Evolutionary conservation across 441 rosid species (phyloP).

Genomic region (Kokia cookei): DNA sequence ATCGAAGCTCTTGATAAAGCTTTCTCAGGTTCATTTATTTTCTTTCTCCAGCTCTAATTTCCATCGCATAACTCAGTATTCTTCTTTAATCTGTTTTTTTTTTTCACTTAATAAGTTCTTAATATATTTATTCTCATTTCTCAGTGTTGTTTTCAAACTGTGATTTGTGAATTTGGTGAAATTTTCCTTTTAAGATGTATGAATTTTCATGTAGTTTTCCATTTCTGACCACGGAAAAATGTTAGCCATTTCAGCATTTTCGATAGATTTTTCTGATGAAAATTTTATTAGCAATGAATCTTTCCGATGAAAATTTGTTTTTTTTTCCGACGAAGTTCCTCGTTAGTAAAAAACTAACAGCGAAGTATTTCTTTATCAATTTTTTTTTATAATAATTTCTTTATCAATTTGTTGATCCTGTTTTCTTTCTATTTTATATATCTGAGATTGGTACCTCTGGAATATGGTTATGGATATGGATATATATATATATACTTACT

Average conservation of each 20-base stretch:
- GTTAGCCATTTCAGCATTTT: not conserved
- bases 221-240: not conserved
- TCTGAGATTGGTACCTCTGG: too few relatives aligned
- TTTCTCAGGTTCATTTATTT: slow-evolving; percentile 47
- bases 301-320: not conserved
- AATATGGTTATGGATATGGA: too few relatives aligned
- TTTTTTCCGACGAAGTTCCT: too few relatives aligned
- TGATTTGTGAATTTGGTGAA: not conserved
- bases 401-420: not conserved
- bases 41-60: not conserved
- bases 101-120: not conserved
- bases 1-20: slow-evolving; percentile 51
- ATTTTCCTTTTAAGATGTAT: not conserved
- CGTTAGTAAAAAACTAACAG: too few relatives aligned
- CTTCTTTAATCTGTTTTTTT: too few relatives aligned
- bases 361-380: not conserved
- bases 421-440: not conserved
- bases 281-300: not conserved
- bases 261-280: not conserved
- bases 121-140: not conserved
- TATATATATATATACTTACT: too few relatives aligned
- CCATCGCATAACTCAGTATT: not conserved
- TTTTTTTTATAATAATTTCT: too few relatives aligned
- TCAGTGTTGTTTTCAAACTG: not conserved
- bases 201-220: not conserved